Percentiles rank a stretch among this genome's conserved stretches.
Conservation (phyloP, 768 basidiomycete genomes). For the Suillus variegatus region DNA sequence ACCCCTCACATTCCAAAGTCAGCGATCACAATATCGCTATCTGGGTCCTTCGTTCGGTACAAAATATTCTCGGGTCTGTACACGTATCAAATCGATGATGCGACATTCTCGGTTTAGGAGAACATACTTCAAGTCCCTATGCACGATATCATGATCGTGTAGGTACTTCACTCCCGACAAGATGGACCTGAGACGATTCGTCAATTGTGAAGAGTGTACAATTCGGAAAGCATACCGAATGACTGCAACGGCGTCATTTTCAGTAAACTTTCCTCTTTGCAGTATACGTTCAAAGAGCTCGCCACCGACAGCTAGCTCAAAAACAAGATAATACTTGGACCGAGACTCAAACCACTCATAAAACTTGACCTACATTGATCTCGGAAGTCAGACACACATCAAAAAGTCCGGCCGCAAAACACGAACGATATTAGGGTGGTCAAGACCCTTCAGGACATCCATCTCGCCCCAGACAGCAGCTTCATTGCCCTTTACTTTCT, state of each 20-base stretch:
- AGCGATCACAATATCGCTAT: constrained; percentile 90
- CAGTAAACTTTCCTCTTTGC: constrained; percentile 88
- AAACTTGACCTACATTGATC: constrained; percentile 74
- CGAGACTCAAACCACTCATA: constrained; percentile 96
- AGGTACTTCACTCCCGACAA: constrained; percentile 87
- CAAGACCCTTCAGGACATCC: constrained; percentile 84
- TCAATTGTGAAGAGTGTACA: not conserved
- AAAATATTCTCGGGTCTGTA: constrained; percentile 93
- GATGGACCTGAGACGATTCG: constrained; percentile 55
- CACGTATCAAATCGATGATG: not conserved
- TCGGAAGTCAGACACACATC: not conserved
- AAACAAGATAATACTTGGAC: constrained; percentile 92
- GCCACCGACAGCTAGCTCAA: constrained; percentile 92
- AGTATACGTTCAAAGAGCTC: constrained; percentile 92
- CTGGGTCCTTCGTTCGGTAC: constrained; percentile 72
- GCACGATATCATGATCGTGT: constrained; percentile 91
- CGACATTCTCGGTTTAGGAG: not conserved
- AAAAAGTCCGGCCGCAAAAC: not conserved
- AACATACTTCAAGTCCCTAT: constrained; percentile 88
- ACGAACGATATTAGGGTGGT: constrained; percentile 90
- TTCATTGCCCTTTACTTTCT: constrained; percentile 92
- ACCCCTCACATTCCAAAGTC: constrained; percentile 90
- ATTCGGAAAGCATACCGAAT: constrained; percentile 52
- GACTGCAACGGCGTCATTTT: constrained; percentile 83
- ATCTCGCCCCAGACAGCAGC: constrained; percentile 90